Base-by-base conservation (phyloP, 2,329 filamentous ascomycete genomes). In the Dothistroma pini region DNA sequence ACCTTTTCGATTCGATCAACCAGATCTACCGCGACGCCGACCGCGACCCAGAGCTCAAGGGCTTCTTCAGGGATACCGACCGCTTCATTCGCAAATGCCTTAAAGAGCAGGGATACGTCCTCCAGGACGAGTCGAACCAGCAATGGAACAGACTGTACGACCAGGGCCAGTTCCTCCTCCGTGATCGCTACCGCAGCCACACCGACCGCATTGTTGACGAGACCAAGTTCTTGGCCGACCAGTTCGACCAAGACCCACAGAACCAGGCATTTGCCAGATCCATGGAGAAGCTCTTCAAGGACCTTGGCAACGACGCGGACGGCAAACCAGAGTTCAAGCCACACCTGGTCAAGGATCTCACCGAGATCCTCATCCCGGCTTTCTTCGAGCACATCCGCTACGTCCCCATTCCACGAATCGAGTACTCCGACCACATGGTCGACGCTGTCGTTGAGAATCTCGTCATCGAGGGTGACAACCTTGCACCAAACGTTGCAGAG, bases 391-490 rank as follows among this genome's bases (percentile, higher is more conserved):
- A 88, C 67, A 81, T 95, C 59, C 88, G 91, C 63, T 99, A 99
- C 76, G 84, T 99, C 14, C 92, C 95, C 4, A 86, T 99, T 54
- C 95, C 95, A 22, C 89, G 95, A 59, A 96, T 99, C 63, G 95
- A 99, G 79, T 95, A 92, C 72, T 89, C 86, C 1, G 95, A 97
- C 69, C 83, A 84, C 2, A 86, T 88, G 81, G 82, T 96, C 56
- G 95, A 99, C 76, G 89, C 89, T 54, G 85, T 97, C 54, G 85
- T 99, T 50, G 95, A 99, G 80, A 99, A 99, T 76, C 81, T 99
- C 11, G 89, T 97, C 51, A 84, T 99, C 56, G 95, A 99, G 79
- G 93, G 91, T 67, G 93, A 97, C 81, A 99, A 99, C 78, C 87
- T 99, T 69, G 91, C 93, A 78, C 95, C 95, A 65, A 99, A 99